Conservation (phyloP, 2,329 filamentous ascomycete species). For the Triangularia setosa region DNA sequence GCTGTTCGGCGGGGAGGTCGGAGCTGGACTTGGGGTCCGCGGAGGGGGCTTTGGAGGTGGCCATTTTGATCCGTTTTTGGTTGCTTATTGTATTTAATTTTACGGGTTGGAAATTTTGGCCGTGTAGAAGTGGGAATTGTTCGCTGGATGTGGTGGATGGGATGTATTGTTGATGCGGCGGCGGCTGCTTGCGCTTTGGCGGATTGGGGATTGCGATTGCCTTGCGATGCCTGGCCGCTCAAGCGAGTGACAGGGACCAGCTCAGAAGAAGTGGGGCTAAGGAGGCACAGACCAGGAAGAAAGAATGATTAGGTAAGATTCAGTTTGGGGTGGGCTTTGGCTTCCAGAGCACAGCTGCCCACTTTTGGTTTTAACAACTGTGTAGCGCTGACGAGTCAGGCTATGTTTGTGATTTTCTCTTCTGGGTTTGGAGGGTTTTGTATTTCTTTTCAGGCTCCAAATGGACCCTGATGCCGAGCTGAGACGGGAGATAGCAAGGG, state of each 20-base stretch:
- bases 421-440: neutral
- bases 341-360: neutral
- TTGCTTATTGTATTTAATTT: slow-evolving; percentile 6
- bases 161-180: neutral
- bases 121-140: neutral
- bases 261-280: no score
- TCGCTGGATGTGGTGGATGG: neutral
- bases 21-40: slow-evolving; percentile 38
- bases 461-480: no score
- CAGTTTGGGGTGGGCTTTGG: no score
- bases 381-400: neutral
- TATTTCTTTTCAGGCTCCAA: neutral
- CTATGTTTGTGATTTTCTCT: neutral
- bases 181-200: neutral
- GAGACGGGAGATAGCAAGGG: neutral
- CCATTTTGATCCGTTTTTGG: slow-evolving; percentile 29
- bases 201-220: slow-evolving; percentile 1
- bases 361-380: neutral
- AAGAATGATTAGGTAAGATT: neutral
- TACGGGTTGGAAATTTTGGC: neutral
- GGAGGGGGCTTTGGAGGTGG: slow-evolving; percentile 24
- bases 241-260: neutral
- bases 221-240: neutral
- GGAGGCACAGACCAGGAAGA: no score
- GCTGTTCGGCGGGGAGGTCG: slow-evolving; percentile 45